Evolutionary conservation across 106 monocot species (phyloP).

Genomic region (Phalaenopsis equestris): DNA sequence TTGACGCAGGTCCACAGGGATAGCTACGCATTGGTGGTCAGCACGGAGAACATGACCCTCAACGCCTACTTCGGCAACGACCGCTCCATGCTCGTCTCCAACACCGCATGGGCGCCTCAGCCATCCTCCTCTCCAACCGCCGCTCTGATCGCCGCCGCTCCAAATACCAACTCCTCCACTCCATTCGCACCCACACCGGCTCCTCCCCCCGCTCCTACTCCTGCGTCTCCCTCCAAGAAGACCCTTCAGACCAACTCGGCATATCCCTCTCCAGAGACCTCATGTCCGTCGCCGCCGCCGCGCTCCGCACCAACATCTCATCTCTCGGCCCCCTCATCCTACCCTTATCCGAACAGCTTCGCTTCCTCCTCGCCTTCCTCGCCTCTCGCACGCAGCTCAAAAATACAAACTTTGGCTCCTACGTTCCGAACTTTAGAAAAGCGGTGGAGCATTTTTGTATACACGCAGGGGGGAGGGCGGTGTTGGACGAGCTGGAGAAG

Average conservation of each 20-base stretch:
- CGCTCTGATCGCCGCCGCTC: slow-evolving; percentile 6
- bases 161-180: slow-evolving; percentile 11
- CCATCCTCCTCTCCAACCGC: slow-evolving; percentile 17
- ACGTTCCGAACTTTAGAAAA: slow-evolving; percentile 19
- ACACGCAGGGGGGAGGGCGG: slow-evolving; percentile 73
- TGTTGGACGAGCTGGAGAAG: slow-evolving; percentile 56
- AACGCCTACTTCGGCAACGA: slow-evolving; percentile 17
- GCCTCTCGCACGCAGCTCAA: background rate
- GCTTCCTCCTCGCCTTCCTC: slow-evolving; percentile 6
- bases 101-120: slow-evolving; percentile 15
- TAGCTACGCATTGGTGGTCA: slow-evolving; percentile 8
- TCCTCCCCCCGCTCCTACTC: slow-evolving; percentile 6
- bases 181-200: slow-evolving; percentile 12
- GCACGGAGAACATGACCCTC: slow-evolving; percentile 13
- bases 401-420: background rate
- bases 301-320: slow-evolving; percentile 8
- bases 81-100: slow-evolving; percentile 14
- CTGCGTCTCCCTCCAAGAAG: slow-evolving; percentile 9
- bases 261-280: slow-evolving; percentile 11
- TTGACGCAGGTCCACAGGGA: slow-evolving; percentile 3
- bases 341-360: slow-evolving; percentile 15
- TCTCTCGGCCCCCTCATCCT: slow-evolving; percentile 9
- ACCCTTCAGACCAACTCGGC: background rate
- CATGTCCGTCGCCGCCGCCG: slow-evolving; percentile 13
- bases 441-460: slow-evolving; percentile 79